Conservation (phyloP, 768 basidiomycete species). For the Boletus rubescentipes region DNA sequence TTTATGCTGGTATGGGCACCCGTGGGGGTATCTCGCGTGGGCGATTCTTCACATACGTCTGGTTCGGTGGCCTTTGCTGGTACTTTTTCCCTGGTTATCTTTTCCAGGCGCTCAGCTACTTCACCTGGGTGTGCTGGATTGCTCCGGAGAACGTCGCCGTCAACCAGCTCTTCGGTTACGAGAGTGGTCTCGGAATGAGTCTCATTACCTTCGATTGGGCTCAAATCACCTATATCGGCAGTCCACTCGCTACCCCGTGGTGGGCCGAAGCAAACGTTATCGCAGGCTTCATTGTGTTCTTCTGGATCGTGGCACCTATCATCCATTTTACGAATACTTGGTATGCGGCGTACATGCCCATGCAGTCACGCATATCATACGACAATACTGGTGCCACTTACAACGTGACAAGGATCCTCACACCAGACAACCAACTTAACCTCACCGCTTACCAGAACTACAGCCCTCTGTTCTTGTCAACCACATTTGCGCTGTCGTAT, state of each 20-base stretch:
- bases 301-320: constrained; percentile 31
- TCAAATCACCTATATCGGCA: constrained; percentile 61
- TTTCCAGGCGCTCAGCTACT: constrained; percentile 64
- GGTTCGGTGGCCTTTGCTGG: constrained; percentile 39
- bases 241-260: constrained; percentile 34
- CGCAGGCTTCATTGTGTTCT: constrained; percentile 36
- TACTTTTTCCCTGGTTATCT: constrained; percentile 75
- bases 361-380: constrained; percentile 41
- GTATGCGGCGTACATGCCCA: constrained; percentile 39
- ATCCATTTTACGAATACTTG: constrained; percentile 38
- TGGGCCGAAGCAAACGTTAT: constrained; percentile 43
- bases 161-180: constrained; percentile 75
- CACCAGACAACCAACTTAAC: constrained; percentile 32
- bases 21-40: constrained; percentile 50
- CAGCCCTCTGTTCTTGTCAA: constrained; percentile 43
- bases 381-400: constrained; percentile 43
- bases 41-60: constrained; percentile 50
- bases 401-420: constrained; percentile 41
- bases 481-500: constrained; percentile 57
- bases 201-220: constrained; percentile 82
- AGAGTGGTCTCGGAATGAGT: constrained; percentile 61
- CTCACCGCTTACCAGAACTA: constrained; percentile 35
- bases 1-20: constrained; percentile 42
- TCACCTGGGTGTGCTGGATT: constrained; percentile 67
- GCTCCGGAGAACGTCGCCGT: constrained; percentile 65